A percentile compares a stretch with the other conserved stretches of the same genome.
phyloP scores from a whole-genome alignment of 2,329 filamentous ascomycete species.

The Talaromyces sp. region DNA sequence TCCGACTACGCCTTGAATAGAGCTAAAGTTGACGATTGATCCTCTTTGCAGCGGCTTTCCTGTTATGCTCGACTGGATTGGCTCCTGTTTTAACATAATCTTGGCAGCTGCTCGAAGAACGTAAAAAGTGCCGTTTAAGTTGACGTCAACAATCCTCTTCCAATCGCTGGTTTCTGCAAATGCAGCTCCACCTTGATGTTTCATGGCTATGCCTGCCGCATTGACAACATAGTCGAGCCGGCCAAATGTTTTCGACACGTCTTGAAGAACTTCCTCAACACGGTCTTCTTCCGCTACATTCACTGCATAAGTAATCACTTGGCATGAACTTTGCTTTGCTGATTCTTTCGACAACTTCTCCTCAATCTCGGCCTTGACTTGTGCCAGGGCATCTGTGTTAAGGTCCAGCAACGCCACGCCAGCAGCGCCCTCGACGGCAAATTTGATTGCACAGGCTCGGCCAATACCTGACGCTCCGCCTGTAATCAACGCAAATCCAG shows the following conservation, averaged over 20 bases:
- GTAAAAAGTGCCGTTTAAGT: constrained; percentile 40
- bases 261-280: not conserved
- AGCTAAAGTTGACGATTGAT: constrained; percentile 33
- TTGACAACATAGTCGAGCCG: constrained; percentile 54
- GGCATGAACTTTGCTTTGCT: not conserved
- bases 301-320: not conserved
- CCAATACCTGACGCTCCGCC: not conserved
- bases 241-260: constrained; percentile 30
- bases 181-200: constrained; percentile 16
- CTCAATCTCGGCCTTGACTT: too few relatives aligned
- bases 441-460: not conserved
- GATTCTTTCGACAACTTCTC: too few relatives aligned
- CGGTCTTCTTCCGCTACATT: not conserved
- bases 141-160: constrained; percentile 37
- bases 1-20: constrained; percentile 34
- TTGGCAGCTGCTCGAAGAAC: constrained; percentile 34
- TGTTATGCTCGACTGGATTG: constrained; percentile 32
- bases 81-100: constrained; percentile 42
- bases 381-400: not conserved
- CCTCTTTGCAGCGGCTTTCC: constrained; percentile 21
- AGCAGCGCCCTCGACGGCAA: not conserved
- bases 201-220: constrained; percentile 46
- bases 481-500: constrained; percentile 15
- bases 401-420: not conserved
- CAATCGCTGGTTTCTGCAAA: constrained; percentile 27